These are phyloP conservation scores for Neurospora sp. DNA, from an alignment of 495 filamentous ascomycete species.

Conservation along the genomic window DNA sequence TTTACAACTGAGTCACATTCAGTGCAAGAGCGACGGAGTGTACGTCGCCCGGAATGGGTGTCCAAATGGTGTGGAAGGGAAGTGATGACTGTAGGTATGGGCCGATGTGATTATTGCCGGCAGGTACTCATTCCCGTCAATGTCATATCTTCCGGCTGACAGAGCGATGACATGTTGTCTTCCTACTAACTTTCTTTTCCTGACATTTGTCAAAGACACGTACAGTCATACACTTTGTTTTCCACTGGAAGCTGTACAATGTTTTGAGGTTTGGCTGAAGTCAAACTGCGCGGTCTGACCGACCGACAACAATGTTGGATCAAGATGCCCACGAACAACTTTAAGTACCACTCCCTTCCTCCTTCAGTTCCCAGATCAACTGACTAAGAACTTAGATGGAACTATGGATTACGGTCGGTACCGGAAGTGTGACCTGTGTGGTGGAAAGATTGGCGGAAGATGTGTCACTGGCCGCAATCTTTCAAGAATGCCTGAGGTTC, in stretches of 20 bases:
- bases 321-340: background rate
- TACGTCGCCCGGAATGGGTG: background rate
- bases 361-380: background rate
- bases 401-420: too few relatives aligned
- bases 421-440: background rate
- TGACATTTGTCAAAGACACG: background rate
- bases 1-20: background rate
- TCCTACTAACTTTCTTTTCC: background rate
- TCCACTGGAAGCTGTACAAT: background rate
- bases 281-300: background rate
- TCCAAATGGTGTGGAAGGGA: background rate
- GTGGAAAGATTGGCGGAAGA: background rate
- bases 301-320: background rate
- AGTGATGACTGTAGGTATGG: background rate
- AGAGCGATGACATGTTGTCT: background rate
- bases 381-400: too few relatives aligned
- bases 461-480: background rate
- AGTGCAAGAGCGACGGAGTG: background rate
- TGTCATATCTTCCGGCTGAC: background rate
- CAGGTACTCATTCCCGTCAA: background rate
- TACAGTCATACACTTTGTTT: background rate
- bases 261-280: background rate
- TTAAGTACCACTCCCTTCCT: background rate
- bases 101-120: too few relatives aligned
- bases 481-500: background rate